phyloP scores from a whole-genome alignment of 78 protist genomes.

The Monocercomonoides exilis region DNA sequence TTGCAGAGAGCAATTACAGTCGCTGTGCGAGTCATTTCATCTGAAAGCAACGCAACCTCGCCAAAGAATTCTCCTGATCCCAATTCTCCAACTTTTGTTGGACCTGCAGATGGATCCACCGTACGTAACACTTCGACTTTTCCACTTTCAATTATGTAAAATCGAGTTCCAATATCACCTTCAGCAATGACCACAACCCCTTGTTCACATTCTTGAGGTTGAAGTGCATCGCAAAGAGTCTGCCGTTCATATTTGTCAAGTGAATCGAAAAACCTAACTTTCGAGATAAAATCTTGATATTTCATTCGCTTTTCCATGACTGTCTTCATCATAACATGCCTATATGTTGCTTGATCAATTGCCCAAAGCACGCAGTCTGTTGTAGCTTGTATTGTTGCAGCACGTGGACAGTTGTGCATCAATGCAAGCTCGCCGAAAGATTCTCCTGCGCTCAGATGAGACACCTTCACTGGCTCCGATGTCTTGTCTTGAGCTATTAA shows the following conservation, averaged over 20 bases:
- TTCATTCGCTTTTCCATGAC: slow-evolving; percentile 10
- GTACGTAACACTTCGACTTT: neutral
- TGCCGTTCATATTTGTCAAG: too few species aligned
- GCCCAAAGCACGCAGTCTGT: neutral
- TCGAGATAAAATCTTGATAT: too few species aligned
- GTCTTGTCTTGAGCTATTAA: neutral
- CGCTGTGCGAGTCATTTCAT: slow-evolving; percentile 22
- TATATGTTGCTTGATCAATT: slow-evolving; percentile 12
- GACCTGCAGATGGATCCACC: neutral
- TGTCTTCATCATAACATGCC: slow-evolving; percentile 16
- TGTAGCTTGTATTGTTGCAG: slow-evolving; percentile 26
- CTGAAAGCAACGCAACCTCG: slow-evolving; percentile 10
- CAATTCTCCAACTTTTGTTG: neutral
- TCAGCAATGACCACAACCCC: too few species aligned
- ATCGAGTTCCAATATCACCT: too few species aligned
- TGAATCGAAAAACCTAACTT: too few species aligned
- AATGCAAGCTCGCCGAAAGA: slow-evolving; percentile 44
- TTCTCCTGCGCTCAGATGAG: neutral
- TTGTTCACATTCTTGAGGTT: too few species aligned
- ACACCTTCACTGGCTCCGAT: neutral
- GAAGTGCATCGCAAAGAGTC: too few species aligned
- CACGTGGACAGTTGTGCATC: slow-evolving; percentile 28
- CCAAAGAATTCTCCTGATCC: slow-evolving; percentile 9
- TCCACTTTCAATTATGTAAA: too few species aligned
- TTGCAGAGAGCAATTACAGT: slow-evolving; percentile 7